Conservation (phyloP, 2,329 filamentous ascomycete species). For the Myriosclerotinia scirpicola region DNA sequence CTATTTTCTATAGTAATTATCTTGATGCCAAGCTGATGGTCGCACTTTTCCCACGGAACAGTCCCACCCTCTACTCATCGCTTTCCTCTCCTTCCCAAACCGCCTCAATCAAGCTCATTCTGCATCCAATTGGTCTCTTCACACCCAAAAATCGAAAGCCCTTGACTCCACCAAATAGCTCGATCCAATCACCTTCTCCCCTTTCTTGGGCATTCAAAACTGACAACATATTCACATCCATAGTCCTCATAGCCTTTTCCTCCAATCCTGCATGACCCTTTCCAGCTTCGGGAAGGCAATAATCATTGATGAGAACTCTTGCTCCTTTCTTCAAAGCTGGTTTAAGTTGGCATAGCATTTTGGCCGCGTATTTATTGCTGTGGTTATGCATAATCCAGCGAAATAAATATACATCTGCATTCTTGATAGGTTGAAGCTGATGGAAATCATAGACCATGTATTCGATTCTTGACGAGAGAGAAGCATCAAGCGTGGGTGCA, state of each 20-base stretch:
- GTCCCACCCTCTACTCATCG: conserved; percentile 10
- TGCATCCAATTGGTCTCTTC: conserved; percentile 44
- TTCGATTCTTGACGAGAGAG: conserved; percentile 45
- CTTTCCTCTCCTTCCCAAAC: conserved; percentile 44
- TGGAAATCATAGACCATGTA: conserved; percentile 57
- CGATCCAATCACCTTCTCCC: conserved; percentile 47
- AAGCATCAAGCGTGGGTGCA: conserved; percentile 47
- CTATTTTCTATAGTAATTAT: background rate
- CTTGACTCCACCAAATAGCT: conserved; percentile 48
- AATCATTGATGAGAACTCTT: conserved; percentile 44
- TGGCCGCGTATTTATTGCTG: conserved; percentile 52
- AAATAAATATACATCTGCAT: conserved; percentile 59
- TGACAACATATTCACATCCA: conserved; percentile 55
- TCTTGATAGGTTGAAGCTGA: conserved; percentile 52
- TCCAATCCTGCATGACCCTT: conserved; percentile 46
- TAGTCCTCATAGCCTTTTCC: conserved; percentile 49
- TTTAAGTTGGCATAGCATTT: conserved; percentile 51
- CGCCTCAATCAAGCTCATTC: conserved; percentile 52
- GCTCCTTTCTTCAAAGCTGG: conserved; percentile 55
- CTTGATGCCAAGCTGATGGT: background rate
- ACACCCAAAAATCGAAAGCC: conserved; percentile 50
- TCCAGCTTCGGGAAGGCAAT: conserved; percentile 47
- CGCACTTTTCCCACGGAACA: background rate
- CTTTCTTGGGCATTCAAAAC: conserved; percentile 54
- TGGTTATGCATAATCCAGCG: conserved; percentile 64